Percentiles rank a stretch among this genome's conserved stretches.
These are phyloP conservation scores for Erythrobasidium hasegawianum DNA, from an alignment of 1,284 basidiomycete species.

Conservation along the genomic window DNA sequence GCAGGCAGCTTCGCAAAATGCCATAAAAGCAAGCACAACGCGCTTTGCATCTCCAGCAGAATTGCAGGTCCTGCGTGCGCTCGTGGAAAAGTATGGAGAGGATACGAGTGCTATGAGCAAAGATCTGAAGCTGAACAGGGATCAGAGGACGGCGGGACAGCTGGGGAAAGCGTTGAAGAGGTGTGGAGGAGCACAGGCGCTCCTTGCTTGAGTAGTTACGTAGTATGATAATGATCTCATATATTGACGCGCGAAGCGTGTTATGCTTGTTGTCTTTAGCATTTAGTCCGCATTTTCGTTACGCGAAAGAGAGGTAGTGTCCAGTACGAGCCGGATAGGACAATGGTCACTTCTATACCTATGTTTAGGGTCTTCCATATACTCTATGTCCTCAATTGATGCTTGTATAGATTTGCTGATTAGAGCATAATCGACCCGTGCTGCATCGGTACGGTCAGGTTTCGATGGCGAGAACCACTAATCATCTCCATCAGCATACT, in stretches of 20 bases:
- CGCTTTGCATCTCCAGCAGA: slow-evolving; percentile 53
- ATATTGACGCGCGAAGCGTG: no score
- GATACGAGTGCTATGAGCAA: slow-evolving; percentile 73
- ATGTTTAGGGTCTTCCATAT: slow-evolving; percentile 26
- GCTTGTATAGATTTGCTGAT: not conserved
- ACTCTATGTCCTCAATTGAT: slow-evolving; percentile 20
- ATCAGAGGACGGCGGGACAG: slow-evolving; percentile 83
- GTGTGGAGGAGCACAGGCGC: slow-evolving; percentile 5
- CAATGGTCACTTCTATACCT: slow-evolving; percentile 30
- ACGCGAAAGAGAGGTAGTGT: no score
- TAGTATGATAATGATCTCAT: no score
- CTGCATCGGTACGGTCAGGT: slow-evolving; percentile 35
- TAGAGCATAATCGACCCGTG: slow-evolving; percentile 39
- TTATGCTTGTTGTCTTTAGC: no score
- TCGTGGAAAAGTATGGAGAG: slow-evolving; percentile 67
- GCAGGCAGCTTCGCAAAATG: not conserved
- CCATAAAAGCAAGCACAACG: slow-evolving; percentile 5
- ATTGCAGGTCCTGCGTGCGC: slow-evolving; percentile 60
- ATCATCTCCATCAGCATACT: no score
- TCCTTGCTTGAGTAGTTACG: no score
- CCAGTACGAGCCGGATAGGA: not conserved
- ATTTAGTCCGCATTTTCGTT: no score
- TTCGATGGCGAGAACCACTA: slow-evolving; percentile 34
- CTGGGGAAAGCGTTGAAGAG: slow-evolving; percentile 53
- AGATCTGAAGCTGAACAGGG: slow-evolving; percentile 73